Percentiles rank a stretch among this genome's conserved stretches.
Evolutionary conservation across 345 rosid genomes (phyloP).

Genomic region (Aquilaria sinensis): DNA sequence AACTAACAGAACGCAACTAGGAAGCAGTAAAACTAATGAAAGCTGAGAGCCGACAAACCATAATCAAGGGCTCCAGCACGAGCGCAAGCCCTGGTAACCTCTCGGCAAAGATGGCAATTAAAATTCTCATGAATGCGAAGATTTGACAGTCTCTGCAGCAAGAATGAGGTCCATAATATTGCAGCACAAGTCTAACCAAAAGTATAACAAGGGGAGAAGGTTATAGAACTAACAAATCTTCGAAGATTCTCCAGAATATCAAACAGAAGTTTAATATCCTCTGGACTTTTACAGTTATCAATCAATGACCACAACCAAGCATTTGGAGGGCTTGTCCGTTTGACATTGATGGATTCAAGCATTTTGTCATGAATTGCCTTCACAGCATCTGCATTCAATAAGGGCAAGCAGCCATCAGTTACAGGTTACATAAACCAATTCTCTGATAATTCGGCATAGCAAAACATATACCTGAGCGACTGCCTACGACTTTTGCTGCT

Average conservation of each 20-base stretch:
- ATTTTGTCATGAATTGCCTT: slow-evolving; percentile 65
- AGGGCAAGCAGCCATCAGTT: slow-evolving; percentile 3
- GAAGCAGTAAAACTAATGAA: background rate
- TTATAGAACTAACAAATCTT: slow-evolving; percentile 55
- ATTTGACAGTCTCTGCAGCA: slow-evolving; percentile 70
- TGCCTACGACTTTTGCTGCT: slow-evolving; percentile 16
- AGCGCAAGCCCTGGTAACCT: slow-evolving; percentile 73
- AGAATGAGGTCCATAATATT: slow-evolving; percentile 7
- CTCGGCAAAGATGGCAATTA: slow-evolving; percentile 73
- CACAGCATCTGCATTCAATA: slow-evolving; percentile 47
- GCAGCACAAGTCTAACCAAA: background rate
- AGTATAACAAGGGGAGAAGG: slow-evolving; percentile 6
- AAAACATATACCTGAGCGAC: slow-evolving; percentile 45
- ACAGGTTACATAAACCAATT: background rate
- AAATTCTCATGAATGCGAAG: slow-evolving; percentile 76
- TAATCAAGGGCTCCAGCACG: slow-evolving; percentile 65
- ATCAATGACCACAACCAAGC: slow-evolving; percentile 83
- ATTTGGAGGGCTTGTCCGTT: slow-evolving; percentile 73
- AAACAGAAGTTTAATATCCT: slow-evolving; percentile 73
- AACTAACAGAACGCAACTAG: background rate
- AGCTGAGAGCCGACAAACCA: slow-evolving; percentile 36
- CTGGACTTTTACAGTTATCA: slow-evolving; percentile 48
- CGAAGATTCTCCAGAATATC: slow-evolving; percentile 55
- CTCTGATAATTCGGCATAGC: background rate
- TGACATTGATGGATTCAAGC: slow-evolving; percentile 48